These are phyloP conservation scores for Pythium phragmitis DNA, from an alignment of 352 stramenopile species.

Conservation along the genomic window DNA sequence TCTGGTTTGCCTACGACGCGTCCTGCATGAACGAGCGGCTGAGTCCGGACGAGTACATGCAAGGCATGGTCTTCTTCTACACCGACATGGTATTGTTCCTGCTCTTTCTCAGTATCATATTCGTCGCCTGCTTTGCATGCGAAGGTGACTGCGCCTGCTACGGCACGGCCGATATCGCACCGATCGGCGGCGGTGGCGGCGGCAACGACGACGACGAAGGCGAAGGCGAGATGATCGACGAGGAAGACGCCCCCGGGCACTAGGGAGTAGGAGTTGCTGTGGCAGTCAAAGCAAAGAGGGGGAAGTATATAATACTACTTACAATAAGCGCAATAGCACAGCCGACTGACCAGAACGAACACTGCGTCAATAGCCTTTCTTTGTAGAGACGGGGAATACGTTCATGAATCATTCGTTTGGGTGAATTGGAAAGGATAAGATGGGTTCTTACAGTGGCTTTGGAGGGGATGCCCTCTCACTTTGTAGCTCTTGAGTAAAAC, in stretches of 20 bases:
- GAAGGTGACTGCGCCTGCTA: constrained; percentile 77
- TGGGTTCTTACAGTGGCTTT: neutral
- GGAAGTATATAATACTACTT: neutral
- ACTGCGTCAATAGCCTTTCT: neutral
- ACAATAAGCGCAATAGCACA: neutral
- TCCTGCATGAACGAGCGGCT: constrained; percentile 78
- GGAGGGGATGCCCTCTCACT: no score
- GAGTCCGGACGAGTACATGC: constrained; percentile 80
- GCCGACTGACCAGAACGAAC: neutral
- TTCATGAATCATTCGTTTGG: neutral
- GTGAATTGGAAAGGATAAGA: neutral
- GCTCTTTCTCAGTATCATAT: constrained; percentile 75
- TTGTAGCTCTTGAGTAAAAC: neutral
- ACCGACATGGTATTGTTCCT: constrained; percentile 82
- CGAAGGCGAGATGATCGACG: constrained; percentile 29
- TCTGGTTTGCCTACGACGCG: constrained; percentile 81
- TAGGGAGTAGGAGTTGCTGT: constrained; percentile 4
- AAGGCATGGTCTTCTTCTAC: constrained; percentile 84
- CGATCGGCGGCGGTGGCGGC: constrained; percentile 35
- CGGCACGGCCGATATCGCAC: constrained; percentile 63
- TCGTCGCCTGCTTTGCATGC: constrained; percentile 74
- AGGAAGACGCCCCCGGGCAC: constrained; percentile 20
- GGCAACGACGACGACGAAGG: constrained; percentile 28
- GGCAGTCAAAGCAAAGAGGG: neutral
- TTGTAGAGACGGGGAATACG: neutral